Base-by-base conservation (phyloP, 179 eudicot species). In the Silene noctiflora region DNA sequence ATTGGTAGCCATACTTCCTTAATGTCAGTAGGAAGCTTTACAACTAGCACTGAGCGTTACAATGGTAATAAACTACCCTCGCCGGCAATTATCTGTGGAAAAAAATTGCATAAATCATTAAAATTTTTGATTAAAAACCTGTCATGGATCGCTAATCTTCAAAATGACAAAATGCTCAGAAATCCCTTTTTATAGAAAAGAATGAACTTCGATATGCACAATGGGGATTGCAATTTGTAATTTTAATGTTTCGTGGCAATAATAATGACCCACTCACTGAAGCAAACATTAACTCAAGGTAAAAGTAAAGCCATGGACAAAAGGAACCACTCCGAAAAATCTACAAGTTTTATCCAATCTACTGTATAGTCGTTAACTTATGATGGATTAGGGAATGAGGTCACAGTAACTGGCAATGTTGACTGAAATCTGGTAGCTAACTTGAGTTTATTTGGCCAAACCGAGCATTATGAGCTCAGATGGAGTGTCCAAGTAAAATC, bases 1-100 rank as follows among this genome's bases (percentile, higher is more conserved):
- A 80, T 84, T 87, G 78, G 83, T 88, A 14, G 84, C 89, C 97
- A 88, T 89, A n/a, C 6, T 19, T 22, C 60, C 56, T 11, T 4
- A 31, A 6, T 17, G 65, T 6, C 39, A 71, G 21, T 58, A 4
- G 16, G 69, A 71, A 71, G 44, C 35, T 79, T 59, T 71, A 27
- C 27, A 19, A 39, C 42, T 44, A 56, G 19, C 13, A 22, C 71
- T 7, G 25, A 22, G 14, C 16, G 25, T 62, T 58, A 19, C 19
- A 39, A 56, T 16, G 51, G 13, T 13, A 27, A 62, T 27, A 48
- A 21, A 60, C 69, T 35, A 48, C 55, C 8, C 69, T 74, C 27
- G 66, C 67, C 72, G 19, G 16, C 60, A 70, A 73, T 51, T 46
- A 33, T 44, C 79, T 80, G 65, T 22, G 24, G 25, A 14, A 35